Base-by-base conservation (phyloP, 176 grass and related monocot species). In the Oropetium thomaeum region DNA sequence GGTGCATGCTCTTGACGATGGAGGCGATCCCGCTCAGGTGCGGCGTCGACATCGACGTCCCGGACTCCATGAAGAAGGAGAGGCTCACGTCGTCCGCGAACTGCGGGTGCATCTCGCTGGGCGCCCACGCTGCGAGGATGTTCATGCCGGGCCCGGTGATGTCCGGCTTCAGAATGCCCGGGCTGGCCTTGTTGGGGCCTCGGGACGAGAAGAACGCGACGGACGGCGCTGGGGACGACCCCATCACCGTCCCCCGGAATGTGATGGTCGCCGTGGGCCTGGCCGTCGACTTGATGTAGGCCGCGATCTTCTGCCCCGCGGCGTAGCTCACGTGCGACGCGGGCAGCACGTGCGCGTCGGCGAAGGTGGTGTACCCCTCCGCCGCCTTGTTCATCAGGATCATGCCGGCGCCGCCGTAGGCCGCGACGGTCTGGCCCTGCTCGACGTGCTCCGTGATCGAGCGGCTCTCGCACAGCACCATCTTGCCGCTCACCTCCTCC, bases 21-120 rank as follows among this genome's bases (percentile, higher is more conserved):
- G 84, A 84, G 4, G 91, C 91, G 43, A 93, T 85, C 14, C 91
- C 91, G 69, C 83, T 83, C 42, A 90, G 84, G 74, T 93, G 91
- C 17, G 91, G 91, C 28, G 91, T 93, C 9, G 91, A 77, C 91
- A 93, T 93, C 1, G 87, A 93, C 9, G 85, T 89, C 13, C 90
- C 87, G 62, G 85, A 89, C 41, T 83, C 84, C 87, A 93, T 80
- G 82, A 89, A 89, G 80, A 93, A 93, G 65, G 84, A 19, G 0
- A 80, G 70, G 26, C 73, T 62, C 5, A 80, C 65, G 78, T 66
- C 75, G 60, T 85, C 87, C 0, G 77, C 51, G 59, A 86, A 80
- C 73, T 83, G 55, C 1, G 80, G 74, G 48, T 83, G 87, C 74
- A 87, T 67, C 74, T 89, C 87, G 71, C 73, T 73, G 9, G 82